Conservation (phyloP, 768 basidiomycete species). For the Jaapia argillacea region DNA sequence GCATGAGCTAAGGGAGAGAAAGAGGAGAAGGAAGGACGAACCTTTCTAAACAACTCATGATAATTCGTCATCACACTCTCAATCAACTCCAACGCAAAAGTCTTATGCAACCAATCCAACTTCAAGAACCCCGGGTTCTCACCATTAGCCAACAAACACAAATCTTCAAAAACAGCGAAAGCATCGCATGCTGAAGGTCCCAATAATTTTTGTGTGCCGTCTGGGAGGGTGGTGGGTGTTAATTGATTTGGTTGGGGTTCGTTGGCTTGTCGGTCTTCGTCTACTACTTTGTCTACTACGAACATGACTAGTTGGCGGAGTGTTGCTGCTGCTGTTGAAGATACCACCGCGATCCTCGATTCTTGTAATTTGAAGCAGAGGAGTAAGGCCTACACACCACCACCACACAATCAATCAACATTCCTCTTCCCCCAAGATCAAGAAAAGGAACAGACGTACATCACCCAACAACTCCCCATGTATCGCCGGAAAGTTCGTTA, state of each 20-base stretch:
- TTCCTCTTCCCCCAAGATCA: background rate
- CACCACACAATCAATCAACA: too few species aligned
- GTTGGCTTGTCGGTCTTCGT: constrained; percentile 50
- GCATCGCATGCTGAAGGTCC: constrained; percentile 77
- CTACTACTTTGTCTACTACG: constrained; percentile 87
- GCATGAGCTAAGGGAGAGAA: too few species aligned
- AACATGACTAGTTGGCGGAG: constrained; percentile 96
- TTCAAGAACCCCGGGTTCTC: constrained; percentile 77
- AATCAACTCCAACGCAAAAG: constrained; percentile 93
- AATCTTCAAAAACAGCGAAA: constrained; percentile 83
- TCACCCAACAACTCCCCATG: constrained; percentile 76
- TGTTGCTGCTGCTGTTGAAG: constrained; percentile 93
- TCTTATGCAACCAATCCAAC: constrained; percentile 77
- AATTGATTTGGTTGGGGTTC: constrained; percentile 19
- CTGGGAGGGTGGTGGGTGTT: constrained; percentile 48
- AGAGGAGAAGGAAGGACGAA: constrained; percentile 17
- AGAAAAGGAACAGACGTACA: constrained; percentile 33
- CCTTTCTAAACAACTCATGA: constrained; percentile 76
- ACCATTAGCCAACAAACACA: constrained; percentile 80
- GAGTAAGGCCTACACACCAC: constrained; percentile 77
- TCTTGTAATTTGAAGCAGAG: constrained; percentile 95
- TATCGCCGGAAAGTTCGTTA: constrained; percentile 79
- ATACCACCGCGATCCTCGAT: constrained; percentile 91
- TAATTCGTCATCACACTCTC: constrained; percentile 96
- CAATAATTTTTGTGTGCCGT: constrained; percentile 53